phyloP scores from a whole-genome alignment of 2,329 filamentous ascomycete genomes.

The Aspergillus sp. region DNA sequence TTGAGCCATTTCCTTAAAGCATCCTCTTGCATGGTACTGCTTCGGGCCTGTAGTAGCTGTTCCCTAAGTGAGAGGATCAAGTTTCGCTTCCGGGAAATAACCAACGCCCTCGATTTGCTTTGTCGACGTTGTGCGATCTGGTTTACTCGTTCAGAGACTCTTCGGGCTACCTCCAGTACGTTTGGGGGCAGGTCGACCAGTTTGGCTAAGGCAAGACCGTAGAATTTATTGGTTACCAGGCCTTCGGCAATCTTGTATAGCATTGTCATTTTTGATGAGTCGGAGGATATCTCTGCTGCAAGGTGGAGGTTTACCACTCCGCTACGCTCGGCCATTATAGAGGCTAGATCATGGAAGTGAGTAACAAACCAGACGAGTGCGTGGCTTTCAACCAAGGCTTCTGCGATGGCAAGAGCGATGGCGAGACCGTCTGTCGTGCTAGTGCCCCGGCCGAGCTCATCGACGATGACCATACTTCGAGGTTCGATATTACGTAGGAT shows the following conservation, averaged over 20 bases:
- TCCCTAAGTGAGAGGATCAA: conserved; percentile 69
- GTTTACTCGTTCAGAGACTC: conserved; percentile 60
- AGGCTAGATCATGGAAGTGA: conserved; percentile 80
- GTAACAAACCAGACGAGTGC: conserved; percentile 90
- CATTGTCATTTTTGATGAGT: conserved; percentile 70
- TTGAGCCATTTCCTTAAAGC: conserved; percentile 60
- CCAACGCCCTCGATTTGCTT: conserved; percentile 54
- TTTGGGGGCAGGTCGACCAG: conserved; percentile 66
- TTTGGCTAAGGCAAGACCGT: conserved; percentile 77
- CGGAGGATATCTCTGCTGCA: conserved; percentile 58
- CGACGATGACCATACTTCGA: conserved; percentile 75
- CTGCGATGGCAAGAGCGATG: conserved; percentile 85
- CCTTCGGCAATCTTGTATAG: conserved; percentile 77
- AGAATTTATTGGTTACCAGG: conserved; percentile 65
- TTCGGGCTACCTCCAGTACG: conserved; percentile 65
- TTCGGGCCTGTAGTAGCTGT: conserved; percentile 63
- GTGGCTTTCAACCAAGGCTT: conserved; percentile 74
- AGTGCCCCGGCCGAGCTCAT: conserved; percentile 88
- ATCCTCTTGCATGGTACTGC: conserved; percentile 61
- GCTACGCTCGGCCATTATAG: conserved; percentile 66
- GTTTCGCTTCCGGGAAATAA: conserved; percentile 62
- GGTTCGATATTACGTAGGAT: conserved; percentile 79
- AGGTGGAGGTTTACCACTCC: conserved; percentile 83
- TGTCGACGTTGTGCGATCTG: conserved; percentile 54
- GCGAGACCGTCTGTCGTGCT: conserved; percentile 83